Base-by-base conservation (phyloP, 208 protist species). In the Crithidia bombi region DNA sequence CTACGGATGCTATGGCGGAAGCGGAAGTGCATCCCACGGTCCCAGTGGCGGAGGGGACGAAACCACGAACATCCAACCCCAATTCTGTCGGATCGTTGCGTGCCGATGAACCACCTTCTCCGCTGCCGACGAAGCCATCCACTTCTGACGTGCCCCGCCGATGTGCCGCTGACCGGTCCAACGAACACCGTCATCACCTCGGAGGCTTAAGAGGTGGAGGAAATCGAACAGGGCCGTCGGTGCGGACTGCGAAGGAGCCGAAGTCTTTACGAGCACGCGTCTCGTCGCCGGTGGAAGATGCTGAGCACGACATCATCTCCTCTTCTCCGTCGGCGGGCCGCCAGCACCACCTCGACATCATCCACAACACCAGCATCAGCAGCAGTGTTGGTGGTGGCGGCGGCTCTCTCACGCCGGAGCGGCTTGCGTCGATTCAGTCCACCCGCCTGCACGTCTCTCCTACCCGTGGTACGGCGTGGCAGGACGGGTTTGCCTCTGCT, bases 401-500 rank as follows among this genome's bases (percentile, higher is more conserved):
- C 2, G 33, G 56, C 5, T 64, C 62, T 0, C 6, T 64, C 5
- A 30, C 72, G 2, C 57, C 65, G 19, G 72, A 68, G 28, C 73
- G 66, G 3, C 19, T 74, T 6, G 61, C 59, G 14, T 30, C 66
- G 5, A 68, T 79, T 19, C 72, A 58, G 23, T 74, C 56, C 5
- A 69, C 41, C 17, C 70, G 56, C 3, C 73, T 86, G 33, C 61
- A 82, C 62, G 81, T 86, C 21, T 86, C 81, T 0, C 65, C 81
- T 0, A 21, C 9, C 15, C 81, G 81, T 21, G 65, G 73, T 4
- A 51, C 46, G 59, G 66, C 58, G 5, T 79, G 73, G 61, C 51
- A 61, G 32, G 44, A 54, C 5, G 56, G 17, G 38, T 33, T 47
- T 33, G 36, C 10, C 25, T 21, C 39, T n/a, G 23, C 33, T 32